Conservation (phyloP, 345 rosid genomes). For the Camelina hispida region DNA sequence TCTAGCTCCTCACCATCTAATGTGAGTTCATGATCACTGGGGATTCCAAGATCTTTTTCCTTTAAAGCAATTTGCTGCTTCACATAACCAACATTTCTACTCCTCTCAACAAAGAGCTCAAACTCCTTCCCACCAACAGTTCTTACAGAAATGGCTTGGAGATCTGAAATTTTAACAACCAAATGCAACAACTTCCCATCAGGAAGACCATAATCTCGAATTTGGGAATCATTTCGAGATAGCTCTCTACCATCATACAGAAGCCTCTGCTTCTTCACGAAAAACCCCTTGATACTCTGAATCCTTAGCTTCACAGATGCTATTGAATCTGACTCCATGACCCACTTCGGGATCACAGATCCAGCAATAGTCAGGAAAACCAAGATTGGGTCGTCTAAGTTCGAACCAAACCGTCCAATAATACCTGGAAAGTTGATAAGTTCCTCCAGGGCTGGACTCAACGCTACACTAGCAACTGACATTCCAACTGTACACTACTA, state of each 20-base stretch:
- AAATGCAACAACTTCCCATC: slow-evolving; percentile 73
- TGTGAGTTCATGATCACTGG: slow-evolving; percentile 63
- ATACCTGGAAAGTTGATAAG: slow-evolving; percentile 47
- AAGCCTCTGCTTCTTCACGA: slow-evolving; percentile 70
- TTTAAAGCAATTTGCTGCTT: slow-evolving; percentile 70
- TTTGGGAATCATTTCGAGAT: slow-evolving; percentile 54
- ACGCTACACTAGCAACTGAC: slow-evolving; percentile 67
- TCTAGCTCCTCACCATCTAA: slow-evolving; percentile 82
- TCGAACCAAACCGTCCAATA: slow-evolving; percentile 41
- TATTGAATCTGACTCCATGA: slow-evolving; percentile 75
- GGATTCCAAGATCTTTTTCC: slow-evolving; percentile 50
- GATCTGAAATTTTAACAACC: slow-evolving; percentile 69
- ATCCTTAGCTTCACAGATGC: slow-evolving; percentile 82
- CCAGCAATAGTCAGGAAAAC: slow-evolving; percentile 64
- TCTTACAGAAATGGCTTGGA: slow-evolving; percentile 64
- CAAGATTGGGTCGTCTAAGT: slow-evolving; percentile 53
- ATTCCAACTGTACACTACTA: slow-evolving; percentile 47
- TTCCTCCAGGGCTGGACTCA: slow-evolving; percentile 61
- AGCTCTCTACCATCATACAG: slow-evolving; percentile 67
- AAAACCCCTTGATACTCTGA: slow-evolving; percentile 66
- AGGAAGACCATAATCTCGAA: slow-evolving; percentile 61
- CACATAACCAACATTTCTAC: slow-evolving; percentile 73
- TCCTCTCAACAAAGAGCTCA: slow-evolving; percentile 62
- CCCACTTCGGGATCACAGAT: slow-evolving; percentile 61
- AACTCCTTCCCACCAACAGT: slow-evolving; percentile 70